Evolutionary conservation across 2,329 filamentous ascomycete genomes (phyloP).

Genomic region (Fusarium brevicatenulatum): DNA sequence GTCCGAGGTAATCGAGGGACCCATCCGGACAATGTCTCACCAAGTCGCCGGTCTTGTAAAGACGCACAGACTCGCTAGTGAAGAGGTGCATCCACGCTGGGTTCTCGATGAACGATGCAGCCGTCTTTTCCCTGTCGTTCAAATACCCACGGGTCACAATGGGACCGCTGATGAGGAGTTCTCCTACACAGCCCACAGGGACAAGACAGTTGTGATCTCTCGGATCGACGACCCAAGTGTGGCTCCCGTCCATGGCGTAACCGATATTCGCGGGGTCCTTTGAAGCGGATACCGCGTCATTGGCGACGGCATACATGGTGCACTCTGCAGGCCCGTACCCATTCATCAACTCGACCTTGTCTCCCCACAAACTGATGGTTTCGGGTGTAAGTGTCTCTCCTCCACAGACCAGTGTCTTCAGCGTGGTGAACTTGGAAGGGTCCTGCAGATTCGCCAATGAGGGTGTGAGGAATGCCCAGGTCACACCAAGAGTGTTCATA

Average conservation of each 20-base stretch:
- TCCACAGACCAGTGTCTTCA: constrained; percentile 29
- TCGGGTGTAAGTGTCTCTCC: constrained; percentile 35
- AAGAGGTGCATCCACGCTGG: constrained; percentile 9
- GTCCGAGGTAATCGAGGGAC: constrained; percentile 56
- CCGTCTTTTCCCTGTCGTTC: not conserved
- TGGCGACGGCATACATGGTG: constrained; percentile 9
- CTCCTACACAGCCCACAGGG: constrained; percentile 32
- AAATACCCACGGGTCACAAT: constrained; percentile 19
- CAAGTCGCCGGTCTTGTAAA: constrained; percentile 61
- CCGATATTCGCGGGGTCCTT: constrained; percentile 23
- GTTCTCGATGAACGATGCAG: not conserved
- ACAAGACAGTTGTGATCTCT: constrained; percentile 28
- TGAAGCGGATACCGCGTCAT: too few species aligned
- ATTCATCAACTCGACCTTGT: constrained; percentile 32
- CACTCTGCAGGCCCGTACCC: constrained; percentile 41
- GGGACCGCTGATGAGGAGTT: constrained; percentile 35
- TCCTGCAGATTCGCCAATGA: constrained; percentile 41
- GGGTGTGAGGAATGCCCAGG: constrained; percentile 41
- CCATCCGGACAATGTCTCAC: constrained; percentile 54
- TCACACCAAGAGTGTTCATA: constrained; percentile 26
- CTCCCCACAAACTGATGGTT: constrained; percentile 27
- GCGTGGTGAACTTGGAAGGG: constrained; percentile 21
- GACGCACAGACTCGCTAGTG: not conserved
- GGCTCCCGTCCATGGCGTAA: not conserved
- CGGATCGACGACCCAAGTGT: constrained; percentile 34